These are phyloP conservation scores for Aspergillus sp. DNA, from an alignment of 2,329 filamentous ascomycete species.

Conservation along the genomic window DNA sequence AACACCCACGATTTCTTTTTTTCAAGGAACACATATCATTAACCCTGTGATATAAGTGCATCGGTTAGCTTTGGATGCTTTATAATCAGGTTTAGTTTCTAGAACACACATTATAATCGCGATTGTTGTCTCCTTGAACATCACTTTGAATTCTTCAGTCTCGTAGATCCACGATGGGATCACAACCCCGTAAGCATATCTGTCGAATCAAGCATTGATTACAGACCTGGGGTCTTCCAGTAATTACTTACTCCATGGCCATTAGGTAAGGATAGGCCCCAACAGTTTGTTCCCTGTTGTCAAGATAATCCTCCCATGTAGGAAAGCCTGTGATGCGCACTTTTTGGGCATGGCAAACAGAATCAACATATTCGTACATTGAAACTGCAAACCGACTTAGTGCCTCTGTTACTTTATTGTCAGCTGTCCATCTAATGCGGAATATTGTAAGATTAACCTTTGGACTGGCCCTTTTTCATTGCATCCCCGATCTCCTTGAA, in stretches of 20 bases:
- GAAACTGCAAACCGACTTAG: not conserved
- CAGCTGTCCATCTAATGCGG: not conserved
- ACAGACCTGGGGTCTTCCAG: no score
- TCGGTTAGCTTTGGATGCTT: not conserved
- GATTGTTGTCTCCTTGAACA: not conserved
- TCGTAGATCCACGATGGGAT: not conserved
- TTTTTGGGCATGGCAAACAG: not conserved
- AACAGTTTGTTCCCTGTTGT: not conserved
- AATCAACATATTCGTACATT: not conserved
- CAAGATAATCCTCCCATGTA: not conserved
- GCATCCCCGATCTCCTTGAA: not conserved
- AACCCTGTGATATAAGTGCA: not conserved
- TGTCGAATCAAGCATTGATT: not conserved
- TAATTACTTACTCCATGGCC: not conserved
- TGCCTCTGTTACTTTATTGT: not conserved
- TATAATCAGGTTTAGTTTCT: no score
- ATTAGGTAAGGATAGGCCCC: not conserved
- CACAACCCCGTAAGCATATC: not conserved
- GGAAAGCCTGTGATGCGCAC: not conserved
- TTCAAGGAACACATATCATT: not conserved
- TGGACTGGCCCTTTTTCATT: not conserved
- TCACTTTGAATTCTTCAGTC: not conserved
- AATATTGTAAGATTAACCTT: not conserved
- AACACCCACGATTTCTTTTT: not conserved
- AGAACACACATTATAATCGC: not conserved